Percentiles rank a stretch among this genome's conserved stretches.
These are phyloP conservation scores for Monosporozyma solicola DNA, from an alignment of 805 yeast species.

Conservation along the genomic window DNA sequence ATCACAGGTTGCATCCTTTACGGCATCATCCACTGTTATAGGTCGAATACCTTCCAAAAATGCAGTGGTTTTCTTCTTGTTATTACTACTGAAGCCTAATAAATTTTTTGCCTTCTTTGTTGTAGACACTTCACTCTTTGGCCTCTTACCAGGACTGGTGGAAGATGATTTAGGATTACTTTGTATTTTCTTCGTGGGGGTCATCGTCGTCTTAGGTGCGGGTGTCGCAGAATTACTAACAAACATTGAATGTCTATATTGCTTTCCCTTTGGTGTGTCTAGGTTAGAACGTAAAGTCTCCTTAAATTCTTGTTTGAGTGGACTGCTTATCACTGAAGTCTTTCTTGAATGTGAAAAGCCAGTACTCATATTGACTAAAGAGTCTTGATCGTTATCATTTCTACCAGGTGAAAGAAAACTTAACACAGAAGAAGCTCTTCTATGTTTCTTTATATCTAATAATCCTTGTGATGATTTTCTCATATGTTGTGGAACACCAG, in stretches of 20 bases:
- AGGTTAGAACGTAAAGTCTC: background rate
- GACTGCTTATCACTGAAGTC: conserved; percentile 2
- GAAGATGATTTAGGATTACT: background rate
- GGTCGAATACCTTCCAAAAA: conserved; percentile 81
- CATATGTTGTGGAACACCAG: conserved; percentile 6
- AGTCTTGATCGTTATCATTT: background rate
- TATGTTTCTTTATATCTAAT: conserved; percentile 34
- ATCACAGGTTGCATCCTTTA: conserved; percentile 60
- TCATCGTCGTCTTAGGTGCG: background rate
- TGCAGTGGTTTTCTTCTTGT: conserved; percentile 66
- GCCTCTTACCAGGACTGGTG: background rate
- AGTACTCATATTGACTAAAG: background rate
- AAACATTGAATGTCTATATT: conserved; percentile 3
- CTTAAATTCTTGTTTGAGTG: conserved; percentile 2
- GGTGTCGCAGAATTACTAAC: conserved; percentile 1
- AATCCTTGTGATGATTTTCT: conserved; percentile 1
- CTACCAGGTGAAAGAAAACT: conserved; percentile 36
- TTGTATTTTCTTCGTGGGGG: background rate
- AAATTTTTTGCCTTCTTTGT: conserved; percentile 14
- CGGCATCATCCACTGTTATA: conserved; percentile 68
- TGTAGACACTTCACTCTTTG: conserved; percentile 1
- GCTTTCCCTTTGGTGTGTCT: conserved; percentile 2
- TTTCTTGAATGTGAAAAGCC: conserved; percentile 6
- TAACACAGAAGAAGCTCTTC: conserved; percentile 53
- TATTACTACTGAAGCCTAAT: conserved; percentile 18